A percentile compares a stretch with the other conserved stretches of the same genome.
phyloP scores from a whole-genome alignment of 257 asterid genomes.

The Primulina tabacum region DNA sequence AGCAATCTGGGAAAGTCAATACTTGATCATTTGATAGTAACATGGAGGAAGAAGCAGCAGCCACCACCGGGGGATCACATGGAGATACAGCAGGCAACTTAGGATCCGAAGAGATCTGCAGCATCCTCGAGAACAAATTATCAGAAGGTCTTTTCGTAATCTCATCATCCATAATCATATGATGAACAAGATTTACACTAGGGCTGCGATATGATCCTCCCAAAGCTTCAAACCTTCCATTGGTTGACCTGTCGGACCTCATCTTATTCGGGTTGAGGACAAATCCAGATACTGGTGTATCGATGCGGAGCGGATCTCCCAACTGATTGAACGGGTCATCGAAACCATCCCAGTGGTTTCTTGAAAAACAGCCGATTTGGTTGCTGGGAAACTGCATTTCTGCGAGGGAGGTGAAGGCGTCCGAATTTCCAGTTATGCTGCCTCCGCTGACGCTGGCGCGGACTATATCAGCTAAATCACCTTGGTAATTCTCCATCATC shows the following conservation, averaged over 20 bases:
- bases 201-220: not conserved
- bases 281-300: constrained; percentile 27
- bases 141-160: constrained; percentile 30
- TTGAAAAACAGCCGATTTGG: constrained; percentile 1
- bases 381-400: constrained; percentile 35
- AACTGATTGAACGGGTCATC: constrained; percentile 43
- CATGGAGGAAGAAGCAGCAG: constrained; percentile 15
- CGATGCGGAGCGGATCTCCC: constrained; percentile 40
- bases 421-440: constrained; percentile 4
- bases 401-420: not conserved
- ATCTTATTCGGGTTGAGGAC: constrained; percentile 4
- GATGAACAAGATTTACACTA: constrained; percentile 3
- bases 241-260: constrained; percentile 1
- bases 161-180: constrained; percentile 25
- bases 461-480: constrained; percentile 31
- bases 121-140: constrained; percentile 55
- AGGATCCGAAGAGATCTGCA: constrained; percentile 60
- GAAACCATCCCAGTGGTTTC: constrained; percentile 23
- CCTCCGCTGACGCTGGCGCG: constrained; percentile 28
- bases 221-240: not conserved
- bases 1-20: constrained; percentile 25
- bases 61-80: constrained; percentile 26
- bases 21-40: constrained; percentile 29
- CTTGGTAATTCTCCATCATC: no score
- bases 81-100: constrained; percentile 30